Percentiles rank a stretch among this genome's conserved stretches.
These are phyloP conservation scores for Talaromyces sp. DNA, from an alignment of 2,329 filamentous ascomycete genomes.

Conservation along the genomic window DNA sequence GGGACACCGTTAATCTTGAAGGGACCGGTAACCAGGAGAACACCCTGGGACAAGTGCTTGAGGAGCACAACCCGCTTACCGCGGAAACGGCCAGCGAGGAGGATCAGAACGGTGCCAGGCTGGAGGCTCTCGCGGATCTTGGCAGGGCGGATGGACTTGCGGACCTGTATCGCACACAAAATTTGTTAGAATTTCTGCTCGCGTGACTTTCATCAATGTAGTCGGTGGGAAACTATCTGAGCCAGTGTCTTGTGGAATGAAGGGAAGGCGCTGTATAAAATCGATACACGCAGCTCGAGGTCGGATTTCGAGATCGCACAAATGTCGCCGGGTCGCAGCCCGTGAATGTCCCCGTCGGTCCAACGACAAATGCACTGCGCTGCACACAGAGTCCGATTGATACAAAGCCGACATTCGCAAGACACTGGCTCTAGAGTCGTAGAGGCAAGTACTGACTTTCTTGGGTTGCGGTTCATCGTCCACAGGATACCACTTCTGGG, in stretches of 20 bases:
- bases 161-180: slow-evolving; percentile 57
- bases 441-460: slow-evolving; percentile 69
- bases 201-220: neutral
- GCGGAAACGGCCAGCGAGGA: slow-evolving; percentile 98
- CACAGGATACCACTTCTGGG: slow-evolving; percentile 98
- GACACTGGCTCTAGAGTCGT: slow-evolving; percentile 6
- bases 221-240: neutral
- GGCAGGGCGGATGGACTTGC: slow-evolving; percentile 87
- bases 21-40: slow-evolving; percentile 96
- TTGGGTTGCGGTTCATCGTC: slow-evolving; percentile 83
- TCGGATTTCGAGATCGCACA: neutral
- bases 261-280: neutral
- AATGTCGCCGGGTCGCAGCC: neutral
- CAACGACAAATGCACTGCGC: neutral
- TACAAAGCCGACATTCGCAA: slow-evolving; percentile 1
- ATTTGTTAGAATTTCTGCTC: slow-evolving; percentile 13
- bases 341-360: neutral
- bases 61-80: slow-evolving; percentile 99
- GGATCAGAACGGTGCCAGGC: slow-evolving; percentile 95
- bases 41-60: slow-evolving; percentile 94
- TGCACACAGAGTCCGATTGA: slow-evolving; percentile 1
- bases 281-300: neutral
- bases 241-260: slow-evolving; percentile 4
- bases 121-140: slow-evolving; percentile 82
- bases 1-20: slow-evolving; percentile 99